phyloP scores from a whole-genome alignment of 108 stramenopile species.

The Pseudonitzschia delicatissima region DNA sequence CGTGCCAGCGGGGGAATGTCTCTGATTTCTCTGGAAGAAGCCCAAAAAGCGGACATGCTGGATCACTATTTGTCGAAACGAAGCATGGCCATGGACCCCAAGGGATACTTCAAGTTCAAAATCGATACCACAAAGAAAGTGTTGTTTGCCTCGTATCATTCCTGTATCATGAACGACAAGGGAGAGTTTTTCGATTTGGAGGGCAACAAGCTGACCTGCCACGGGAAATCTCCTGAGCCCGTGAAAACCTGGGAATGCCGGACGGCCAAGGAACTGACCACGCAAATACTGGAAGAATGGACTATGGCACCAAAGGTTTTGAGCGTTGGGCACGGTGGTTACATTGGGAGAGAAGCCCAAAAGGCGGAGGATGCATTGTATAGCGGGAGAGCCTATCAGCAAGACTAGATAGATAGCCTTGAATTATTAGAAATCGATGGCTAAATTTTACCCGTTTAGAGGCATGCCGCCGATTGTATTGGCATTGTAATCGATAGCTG shows the following conservation, averaged over 20 bases:
- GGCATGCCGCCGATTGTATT: too few species aligned
- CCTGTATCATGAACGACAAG: conserved; percentile 53
- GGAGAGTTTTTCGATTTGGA: conserved; percentile 56
- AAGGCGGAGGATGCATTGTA: conserved; percentile 46
- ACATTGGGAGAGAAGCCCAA: conserved; percentile 57
- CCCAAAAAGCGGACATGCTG: conserved; percentile 19
- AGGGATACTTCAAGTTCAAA: conserved; percentile 53
- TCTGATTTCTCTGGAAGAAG: background rate
- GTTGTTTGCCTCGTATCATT: conserved; percentile 40
- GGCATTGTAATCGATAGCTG: too few species aligned
- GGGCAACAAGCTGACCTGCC: conserved; percentile 45
- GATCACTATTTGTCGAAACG: conserved; percentile 44
- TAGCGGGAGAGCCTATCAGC: conserved; percentile 35
- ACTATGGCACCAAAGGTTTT: conserved; percentile 25
- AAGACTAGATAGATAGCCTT: too few species aligned
- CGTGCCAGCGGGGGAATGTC: conserved; percentile 1
- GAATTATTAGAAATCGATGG: conserved; percentile 2
- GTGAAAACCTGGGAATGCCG: conserved; percentile 40
- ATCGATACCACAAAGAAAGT: conserved; percentile 24
- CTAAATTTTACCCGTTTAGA: background rate
- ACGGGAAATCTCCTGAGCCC: conserved; percentile 38
- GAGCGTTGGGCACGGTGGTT: conserved; percentile 48
- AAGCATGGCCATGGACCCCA: conserved; percentile 37
- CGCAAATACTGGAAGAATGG: conserved; percentile 49
- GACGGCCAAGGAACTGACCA: conserved; percentile 57